Evolutionary conservation across 139 green algal species (phyloP), one percentile per base, ranked within the genome.

Genomic region (Closterium sp.): DNA sequence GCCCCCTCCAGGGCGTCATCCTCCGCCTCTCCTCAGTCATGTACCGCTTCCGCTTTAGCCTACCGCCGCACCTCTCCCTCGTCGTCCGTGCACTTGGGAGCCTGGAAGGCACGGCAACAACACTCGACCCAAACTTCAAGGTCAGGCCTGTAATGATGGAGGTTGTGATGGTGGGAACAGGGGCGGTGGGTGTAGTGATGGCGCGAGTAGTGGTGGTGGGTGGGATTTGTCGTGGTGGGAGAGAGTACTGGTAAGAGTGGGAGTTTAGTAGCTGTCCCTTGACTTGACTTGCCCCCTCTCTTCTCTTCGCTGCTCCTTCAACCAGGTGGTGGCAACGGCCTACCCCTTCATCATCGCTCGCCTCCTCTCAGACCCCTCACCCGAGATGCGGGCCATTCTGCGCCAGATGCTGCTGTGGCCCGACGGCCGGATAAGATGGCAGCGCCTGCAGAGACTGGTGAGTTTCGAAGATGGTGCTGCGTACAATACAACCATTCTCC

Each of bases 71-170:
- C 16, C 66, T 88, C 34, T 81, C 91, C 0, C 81, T 93, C 43
- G 91, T 93, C n/a, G 83, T 91, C 21, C 91, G 91, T 8, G 91
- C 91, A 0, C 32, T 93, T 1, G 91, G 91, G 28, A 91, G 86
- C 6, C 38, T 93, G 4, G 91, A 93, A 66, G 91, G 91, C 32
- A 93, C 91, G 21, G 91, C 91, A 30, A 91, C 91, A 2, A 25
- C 86, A 1, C 91, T 93, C 3, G 91, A 93, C 31, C 91, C 91
- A 19, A 33, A 66, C 31, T 93, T 93, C 86, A 91, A 93, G 90
- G 90, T 91, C 19, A 9, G 64, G n/a, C n/a, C n/a, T n/a, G n/a
- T n/a, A n/a, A n/a, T n/a, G n/a, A n/a, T n/a, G n/a, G n/a, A n/a
- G n/a, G n/a, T n/a, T n/a, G n/a, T n/a, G n/a, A n/a, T n/a, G n/a